A percentile compares a stretch with the other conserved stretches of the same genome.
Conservation (phyloP, 164 flowering plant genomes). For the Santalum album region DNA sequence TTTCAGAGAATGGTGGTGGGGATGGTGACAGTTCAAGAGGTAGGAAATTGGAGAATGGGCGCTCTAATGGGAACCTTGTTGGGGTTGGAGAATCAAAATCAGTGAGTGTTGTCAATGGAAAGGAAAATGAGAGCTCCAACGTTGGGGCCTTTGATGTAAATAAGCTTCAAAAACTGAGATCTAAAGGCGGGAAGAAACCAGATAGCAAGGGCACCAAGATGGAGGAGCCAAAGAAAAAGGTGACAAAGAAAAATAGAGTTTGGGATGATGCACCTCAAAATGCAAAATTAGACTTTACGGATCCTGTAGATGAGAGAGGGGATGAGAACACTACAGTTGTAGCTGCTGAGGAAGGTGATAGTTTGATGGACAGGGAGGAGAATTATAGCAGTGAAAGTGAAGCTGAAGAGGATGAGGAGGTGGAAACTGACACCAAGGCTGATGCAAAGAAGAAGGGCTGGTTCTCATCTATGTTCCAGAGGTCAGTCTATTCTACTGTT, state of each 20-base stretch:
- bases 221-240: constrained; percentile 64
- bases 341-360: constrained; percentile 61
- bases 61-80: constrained; percentile 32
- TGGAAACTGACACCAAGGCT: constrained; percentile 28
- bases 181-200: constrained; percentile 68
- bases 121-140: constrained; percentile 45
- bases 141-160: constrained; percentile 83
- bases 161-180: constrained; percentile 63
- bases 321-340: constrained; percentile 39
- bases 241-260: constrained; percentile 76
- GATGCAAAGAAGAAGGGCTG: constrained; percentile 74
- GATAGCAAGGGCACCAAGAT: constrained; percentile 52
- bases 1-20: constrained; percentile 39
- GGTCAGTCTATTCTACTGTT: constrained; percentile 31
- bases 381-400: constrained; percentile 77
- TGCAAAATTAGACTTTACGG: constrained; percentile 77
- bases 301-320: constrained; percentile 60
- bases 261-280: constrained; percentile 78
- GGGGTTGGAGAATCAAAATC: constrained; percentile 18
- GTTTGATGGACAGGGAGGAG: constrained; percentile 95
- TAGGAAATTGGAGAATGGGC: constrained; percentile 47
- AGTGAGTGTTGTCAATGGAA: constrained; percentile 32
- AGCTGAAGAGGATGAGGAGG: constrained; percentile 56
- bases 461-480: constrained; percentile 95
- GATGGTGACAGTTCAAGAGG: constrained; percentile 41